Conservation (phyloP, 805 yeast species). For the Saccharomycopsis sp. region DNA sequence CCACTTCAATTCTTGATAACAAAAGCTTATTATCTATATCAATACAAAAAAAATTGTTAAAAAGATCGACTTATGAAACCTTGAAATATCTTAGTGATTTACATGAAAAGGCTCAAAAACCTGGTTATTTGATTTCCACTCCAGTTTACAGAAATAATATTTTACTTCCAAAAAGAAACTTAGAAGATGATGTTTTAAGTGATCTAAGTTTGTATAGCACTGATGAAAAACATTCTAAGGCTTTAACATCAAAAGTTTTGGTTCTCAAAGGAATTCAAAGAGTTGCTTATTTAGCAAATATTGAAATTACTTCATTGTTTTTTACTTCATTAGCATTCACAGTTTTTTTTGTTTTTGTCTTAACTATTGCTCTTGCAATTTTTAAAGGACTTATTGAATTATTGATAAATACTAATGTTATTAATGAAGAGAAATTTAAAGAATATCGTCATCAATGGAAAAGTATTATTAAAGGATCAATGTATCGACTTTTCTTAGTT, state of each 20-base stretch:
- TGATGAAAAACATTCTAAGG: constrained; percentile 49
- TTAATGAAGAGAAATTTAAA: constrained; percentile 54
- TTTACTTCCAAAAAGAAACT: constrained; percentile 15
- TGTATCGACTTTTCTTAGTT: constrained; percentile 72
- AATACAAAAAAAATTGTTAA: constrained; percentile 53
- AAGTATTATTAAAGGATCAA: constrained; percentile 75
- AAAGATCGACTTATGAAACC: constrained; percentile 28
- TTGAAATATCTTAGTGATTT: constrained; percentile 18
- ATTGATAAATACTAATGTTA: constrained; percentile 43
- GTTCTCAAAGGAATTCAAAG: constrained; percentile 87
- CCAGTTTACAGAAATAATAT: too few species aligned
- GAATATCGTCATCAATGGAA: constrained; percentile 81
- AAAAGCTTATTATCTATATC: constrained; percentile 62
- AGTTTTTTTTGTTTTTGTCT: constrained; percentile 60
- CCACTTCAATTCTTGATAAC: constrained; percentile 65
- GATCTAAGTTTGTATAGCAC: constrained; percentile 51
- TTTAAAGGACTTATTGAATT: constrained; percentile 66
- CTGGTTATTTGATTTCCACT: background rate
- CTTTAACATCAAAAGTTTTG: constrained; percentile 56
- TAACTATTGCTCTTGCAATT: constrained; percentile 41
- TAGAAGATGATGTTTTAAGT: constrained; percentile 34
- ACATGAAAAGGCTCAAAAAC: constrained; percentile 10
- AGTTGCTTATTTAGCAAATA: constrained; percentile 73
- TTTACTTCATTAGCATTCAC: constrained; percentile 81
- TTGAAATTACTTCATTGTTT: constrained; percentile 80